Base-by-base conservation (phyloP, 805 yeast genomes). In the Helenozyma baotianmanensis region DNA sequence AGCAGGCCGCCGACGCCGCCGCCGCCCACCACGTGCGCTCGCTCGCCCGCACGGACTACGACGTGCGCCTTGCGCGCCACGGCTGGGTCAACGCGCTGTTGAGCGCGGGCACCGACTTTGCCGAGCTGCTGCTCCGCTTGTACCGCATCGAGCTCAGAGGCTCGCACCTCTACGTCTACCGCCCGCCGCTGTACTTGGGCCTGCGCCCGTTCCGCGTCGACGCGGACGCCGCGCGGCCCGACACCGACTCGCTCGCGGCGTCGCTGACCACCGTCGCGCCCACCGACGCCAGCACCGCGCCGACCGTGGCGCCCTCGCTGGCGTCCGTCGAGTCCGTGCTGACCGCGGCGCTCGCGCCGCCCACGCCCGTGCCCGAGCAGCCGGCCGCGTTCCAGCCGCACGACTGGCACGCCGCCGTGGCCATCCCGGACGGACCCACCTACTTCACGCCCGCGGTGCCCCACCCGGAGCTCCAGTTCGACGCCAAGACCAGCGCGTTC, bases 141-240 rank as follows among this genome's bases (percentile, higher is more conserved):
- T 46, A 37, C 32, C 47, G 50, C 16, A 43, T 42, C 16, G 50
- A 47, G 48, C 60, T 88, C 36, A 75, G 70, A 46, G 95, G 95
- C 13, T 75, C 88, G 2, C 64, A 67, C 26, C 58, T 88, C 32
- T 65, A 68, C 33, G 54, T 88, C 12, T 83, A 74, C 62, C 42
- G 46, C 4, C 44, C 50, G 14, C 50, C 50, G 17, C 38, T 32
- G 29, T 47, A 30, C 37, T 14, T 43, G 32, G 40, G 36, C 27
- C 37, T 36, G 12, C 50, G 46, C 25, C 44, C 34, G 50, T 39
- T 43, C 25, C 37, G 36, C 7, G 33, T 34, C 6, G 41, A 40
- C 17, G 12, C 32, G 16, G 17, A 27, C 14, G 25, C 5, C 19
- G 19, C 8, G 19, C 19, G 8, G 19, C 7, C 19, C 19, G 19